phyloP scores from a whole-genome alignment of 2,329 filamentous ascomycete species.

The Gaeumannomyces sp. region DNA sequence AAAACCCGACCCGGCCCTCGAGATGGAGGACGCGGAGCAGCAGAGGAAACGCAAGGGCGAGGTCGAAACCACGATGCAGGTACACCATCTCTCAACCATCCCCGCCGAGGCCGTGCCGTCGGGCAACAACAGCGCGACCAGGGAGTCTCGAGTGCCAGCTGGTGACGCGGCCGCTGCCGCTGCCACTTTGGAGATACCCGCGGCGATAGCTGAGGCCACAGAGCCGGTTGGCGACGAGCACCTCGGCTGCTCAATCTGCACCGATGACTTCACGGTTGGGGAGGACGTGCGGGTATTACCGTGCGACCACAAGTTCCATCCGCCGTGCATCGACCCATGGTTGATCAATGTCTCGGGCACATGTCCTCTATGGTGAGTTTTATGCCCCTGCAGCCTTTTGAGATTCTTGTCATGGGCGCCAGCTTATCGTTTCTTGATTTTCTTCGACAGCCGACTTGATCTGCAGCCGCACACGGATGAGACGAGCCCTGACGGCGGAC shows the following conservation, averaged over 20 bases:
- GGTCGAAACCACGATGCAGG: constrained; percentile 15
- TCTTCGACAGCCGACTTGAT: constrained; percentile 43
- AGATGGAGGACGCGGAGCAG: constrained; percentile 42
- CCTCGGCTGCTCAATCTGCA: constrained; percentile 61
- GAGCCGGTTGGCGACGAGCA: constrained; percentile 28
- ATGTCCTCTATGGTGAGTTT: constrained; percentile 60
- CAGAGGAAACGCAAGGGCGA: constrained; percentile 19
- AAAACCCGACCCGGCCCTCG: constrained; percentile 53
- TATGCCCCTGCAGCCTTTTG: background rate
- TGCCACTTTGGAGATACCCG: constrained; percentile 7
- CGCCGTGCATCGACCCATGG: constrained; percentile 64
- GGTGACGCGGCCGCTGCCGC: constrained; percentile 15
- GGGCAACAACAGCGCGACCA: constrained; percentile 4
- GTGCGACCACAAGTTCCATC: constrained; percentile 63
- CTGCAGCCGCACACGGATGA: constrained; percentile 35
- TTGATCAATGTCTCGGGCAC: constrained; percentile 64
- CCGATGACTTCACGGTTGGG: constrained; percentile 60
- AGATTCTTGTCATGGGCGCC: background rate
- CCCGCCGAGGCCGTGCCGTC: constrained; percentile 20
- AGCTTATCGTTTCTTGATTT: constrained; percentile 12
- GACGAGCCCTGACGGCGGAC: constrained; percentile 18
- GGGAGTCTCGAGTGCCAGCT: constrained; percentile 9
- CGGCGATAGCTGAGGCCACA: background rate
- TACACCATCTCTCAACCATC: constrained; percentile 23
- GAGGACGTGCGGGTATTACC: constrained; percentile 63